These are phyloP conservation scores for Linum trigynum DNA, from an alignment of 345 rosid genomes.

Conservation along the genomic window DNA sequence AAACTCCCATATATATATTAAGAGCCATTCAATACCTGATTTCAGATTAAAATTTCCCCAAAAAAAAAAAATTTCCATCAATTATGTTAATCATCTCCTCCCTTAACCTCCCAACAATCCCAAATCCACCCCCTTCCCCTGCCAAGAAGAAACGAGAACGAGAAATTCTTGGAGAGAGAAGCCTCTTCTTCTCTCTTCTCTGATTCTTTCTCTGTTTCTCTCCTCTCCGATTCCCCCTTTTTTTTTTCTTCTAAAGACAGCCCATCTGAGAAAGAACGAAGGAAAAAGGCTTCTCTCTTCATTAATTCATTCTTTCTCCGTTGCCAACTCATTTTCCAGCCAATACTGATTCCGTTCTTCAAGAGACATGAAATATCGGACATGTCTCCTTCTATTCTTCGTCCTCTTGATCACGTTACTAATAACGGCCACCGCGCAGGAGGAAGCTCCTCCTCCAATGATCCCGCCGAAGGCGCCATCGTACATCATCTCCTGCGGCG, in stretches of 20 bases:
- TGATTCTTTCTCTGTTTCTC: not conserved
- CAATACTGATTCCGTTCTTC: not conserved
- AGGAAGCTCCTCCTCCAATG: not conserved
- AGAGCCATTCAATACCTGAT: no score
- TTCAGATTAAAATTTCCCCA: no score
- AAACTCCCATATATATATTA: no score
- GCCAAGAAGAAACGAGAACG: not conserved
- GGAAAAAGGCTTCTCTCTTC: not conserved
- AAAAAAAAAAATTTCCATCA: no score
- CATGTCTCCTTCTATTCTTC: slow-evolving; percentile 1
- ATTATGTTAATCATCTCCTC: no score
- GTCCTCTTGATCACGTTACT: not conserved
- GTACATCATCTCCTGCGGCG: slow-evolving; percentile 17
- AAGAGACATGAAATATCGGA: slow-evolving; percentile 9
- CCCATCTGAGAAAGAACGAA: not conserved
- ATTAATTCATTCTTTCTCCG: not conserved
- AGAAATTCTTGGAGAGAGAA: not conserved
- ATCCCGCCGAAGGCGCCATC: slow-evolving; percentile 12
- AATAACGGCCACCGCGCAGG: not conserved
- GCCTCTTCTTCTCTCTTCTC: not conserved
- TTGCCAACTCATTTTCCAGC: slow-evolving; percentile 2
- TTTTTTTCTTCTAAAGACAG: not conserved
- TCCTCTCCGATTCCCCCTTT: not conserved
- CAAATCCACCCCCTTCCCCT: not conserved
- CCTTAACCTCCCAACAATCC: not conserved